Evolutionary conservation across 2,329 filamentous ascomycete species (phyloP), one percentile per base, ranked within the genome.

Genomic region (Colletotrichum neosansevieriae): DNA sequence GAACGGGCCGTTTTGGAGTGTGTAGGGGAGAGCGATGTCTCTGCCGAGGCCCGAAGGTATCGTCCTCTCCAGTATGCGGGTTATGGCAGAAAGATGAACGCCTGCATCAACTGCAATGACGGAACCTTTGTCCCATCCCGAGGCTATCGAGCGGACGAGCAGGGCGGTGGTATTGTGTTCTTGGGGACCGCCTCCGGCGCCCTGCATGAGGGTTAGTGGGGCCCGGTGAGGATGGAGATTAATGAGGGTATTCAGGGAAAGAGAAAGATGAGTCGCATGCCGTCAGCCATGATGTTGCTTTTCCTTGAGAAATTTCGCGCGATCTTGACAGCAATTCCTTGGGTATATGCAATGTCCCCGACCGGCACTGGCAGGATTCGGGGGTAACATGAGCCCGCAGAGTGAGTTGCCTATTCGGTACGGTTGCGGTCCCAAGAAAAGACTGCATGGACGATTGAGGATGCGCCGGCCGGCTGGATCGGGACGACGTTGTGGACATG

Each of bases 71-170:
- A 99, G 84, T 54, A 97, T 92, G 54, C 88, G 86, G n/a, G 89
- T 89, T 64, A 99, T 97, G 63, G 93, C 90, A 32, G 93, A 90
- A 45, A 99, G 87, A 77, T 98, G 92, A 36, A 94, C 93, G 54
- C 96, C 96, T 10, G 94, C 94, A 82, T 99, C 96, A 59, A 99
- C 91, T n/a, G 95, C 94, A 32, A 98, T 84, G 45, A 98, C 79
- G 0, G 94, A 98, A 50, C 92, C 91, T 74, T 90, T 92, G 56
- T 86, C 84, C 96, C 96, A 99, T 70, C 90, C 88, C 59, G 91
- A 88, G 34, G 90, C 88, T 10, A 91, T 86, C 4, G 95, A 95
- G 53, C 95, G 91, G 53, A 98, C 93, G 19, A 99, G 88, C 66
- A 98, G 89, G 3, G 94, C 93, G 0, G 95, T 98, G 24, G 93